Evolutionary conservation across 129 eudicot genomes (phyloP).

Genomic region (Lactuca sativa): DNA sequence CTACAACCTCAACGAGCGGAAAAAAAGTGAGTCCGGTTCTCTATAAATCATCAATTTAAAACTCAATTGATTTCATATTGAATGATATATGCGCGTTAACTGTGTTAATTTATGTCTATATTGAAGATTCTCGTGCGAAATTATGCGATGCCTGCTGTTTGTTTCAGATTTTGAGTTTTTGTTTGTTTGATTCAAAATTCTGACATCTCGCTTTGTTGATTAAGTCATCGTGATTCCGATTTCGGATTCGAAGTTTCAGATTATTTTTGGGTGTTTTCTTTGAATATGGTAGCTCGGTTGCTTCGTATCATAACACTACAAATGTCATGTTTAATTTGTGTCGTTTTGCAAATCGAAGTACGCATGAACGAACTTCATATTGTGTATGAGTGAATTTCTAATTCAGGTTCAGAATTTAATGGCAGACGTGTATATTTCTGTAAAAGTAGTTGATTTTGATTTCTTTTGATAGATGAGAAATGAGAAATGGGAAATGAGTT

Average conservation of each 20-base stretch:
- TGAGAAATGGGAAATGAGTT: background rate
- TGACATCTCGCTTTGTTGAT: background rate
- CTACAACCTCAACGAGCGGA: constrained; percentile 18
- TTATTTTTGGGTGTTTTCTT: background rate
- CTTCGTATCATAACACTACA: background rate
- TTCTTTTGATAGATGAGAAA: background rate
- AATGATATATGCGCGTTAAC: background rate
- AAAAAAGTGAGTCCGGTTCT: constrained; percentile 27
- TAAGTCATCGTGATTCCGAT: constrained; percentile 1
- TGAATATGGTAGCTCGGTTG: background rate
- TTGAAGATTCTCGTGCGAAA: background rate
- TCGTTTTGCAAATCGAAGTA: background rate
- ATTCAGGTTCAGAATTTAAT: background rate
- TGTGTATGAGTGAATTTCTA: constrained; percentile 4
- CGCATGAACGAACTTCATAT: background rate
- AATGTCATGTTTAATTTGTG: background rate
- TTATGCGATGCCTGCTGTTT: constrained; percentile 12
- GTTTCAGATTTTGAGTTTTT: constrained; percentile 13
- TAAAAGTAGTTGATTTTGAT: background rate
- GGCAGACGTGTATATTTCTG: background rate
- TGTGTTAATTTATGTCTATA: background rate
- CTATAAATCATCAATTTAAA: constrained; percentile 13
- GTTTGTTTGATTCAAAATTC: background rate
- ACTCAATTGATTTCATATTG: constrained; percentile 6
- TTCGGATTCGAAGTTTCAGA: background rate